Percentiles rank a stretch among this genome's conserved stretches.
phyloP scores from a whole-genome alignment of 495 filamentous ascomycete species.

The Aspergillus taichungensis region DNA sequence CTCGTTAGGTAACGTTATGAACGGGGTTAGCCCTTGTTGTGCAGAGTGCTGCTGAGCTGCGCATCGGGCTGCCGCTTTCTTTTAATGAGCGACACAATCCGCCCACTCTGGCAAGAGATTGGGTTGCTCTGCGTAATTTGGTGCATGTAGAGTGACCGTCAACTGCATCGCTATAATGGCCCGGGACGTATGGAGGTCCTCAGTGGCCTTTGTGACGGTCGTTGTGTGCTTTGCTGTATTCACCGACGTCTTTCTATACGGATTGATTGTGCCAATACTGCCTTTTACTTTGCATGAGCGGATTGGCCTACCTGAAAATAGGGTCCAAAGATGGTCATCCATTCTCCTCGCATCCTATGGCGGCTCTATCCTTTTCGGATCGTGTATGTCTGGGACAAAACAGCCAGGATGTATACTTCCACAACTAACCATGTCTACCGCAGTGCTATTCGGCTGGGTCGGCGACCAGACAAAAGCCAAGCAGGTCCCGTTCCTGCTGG shows the following conservation, averaged over 20 bases:
- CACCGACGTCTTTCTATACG: constrained; percentile 23
- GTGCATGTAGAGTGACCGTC: too few relatives aligned
- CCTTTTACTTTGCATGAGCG: constrained; percentile 15
- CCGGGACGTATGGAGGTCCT: constrained; percentile 4
- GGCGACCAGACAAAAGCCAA: neutral
- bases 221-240: neutral
- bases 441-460: neutral
- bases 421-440: neutral
- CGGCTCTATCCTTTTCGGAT: neutral
- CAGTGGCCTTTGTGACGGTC: neutral
- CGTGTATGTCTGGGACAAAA: neutral
- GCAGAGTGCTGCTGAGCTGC: too few relatives aligned
- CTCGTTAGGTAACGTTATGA: neutral
- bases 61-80: too few relatives aligned
- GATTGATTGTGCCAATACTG: constrained; percentile 21
- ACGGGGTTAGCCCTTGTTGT: too few relatives aligned
- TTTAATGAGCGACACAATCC: too few relatives aligned
- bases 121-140: too few relatives aligned
- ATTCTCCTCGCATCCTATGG: constrained; percentile 5
- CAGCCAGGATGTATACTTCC: neutral
- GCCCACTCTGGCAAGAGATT: too few relatives aligned
- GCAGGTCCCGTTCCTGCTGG: neutral
- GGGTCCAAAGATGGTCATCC: constrained; percentile 8
- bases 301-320: neutral
- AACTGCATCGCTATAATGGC: neutral